Conservation (phyloP, 1,139 yeast genomes). For the Yamadazyma taylorii region DNA sequence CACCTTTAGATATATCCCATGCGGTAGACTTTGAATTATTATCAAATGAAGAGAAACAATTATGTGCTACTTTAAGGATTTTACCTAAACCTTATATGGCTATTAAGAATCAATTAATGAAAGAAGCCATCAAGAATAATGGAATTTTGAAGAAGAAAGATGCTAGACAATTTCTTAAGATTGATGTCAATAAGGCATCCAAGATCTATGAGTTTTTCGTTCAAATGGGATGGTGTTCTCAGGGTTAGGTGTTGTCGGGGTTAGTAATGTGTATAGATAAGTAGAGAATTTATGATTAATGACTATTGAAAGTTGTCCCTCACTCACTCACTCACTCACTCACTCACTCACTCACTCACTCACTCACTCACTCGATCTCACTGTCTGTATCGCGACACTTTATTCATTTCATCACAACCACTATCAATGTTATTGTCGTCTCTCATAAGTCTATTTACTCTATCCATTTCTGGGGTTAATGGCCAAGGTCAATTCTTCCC, state of each 20-base stretch:
- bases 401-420: no score
- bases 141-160: conserved; percentile 81
- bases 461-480: background rate
- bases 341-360: no score
- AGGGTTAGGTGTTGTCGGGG: conserved; percentile 28
- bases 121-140: conserved; percentile 82
- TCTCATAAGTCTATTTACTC: background rate
- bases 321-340: no score
- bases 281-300: conserved; percentile 1
- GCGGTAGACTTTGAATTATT: conserved; percentile 81
- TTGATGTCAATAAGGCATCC: conserved; percentile 84
- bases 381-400: no score
- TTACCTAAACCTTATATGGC: conserved; percentile 93
- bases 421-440: background rate
- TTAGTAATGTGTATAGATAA: background rate
- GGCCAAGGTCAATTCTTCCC: conserved; percentile 15
- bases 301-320: background rate
- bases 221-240: conserved; percentile 80
- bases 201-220: conserved; percentile 90
- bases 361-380: no score
- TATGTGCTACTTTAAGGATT: conserved; percentile 81
- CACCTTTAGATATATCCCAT: conserved; percentile 73
- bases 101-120: conserved; percentile 86
- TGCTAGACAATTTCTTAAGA: conserved; percentile 77
- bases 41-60: conserved; percentile 79